Percentiles rank a stretch among this genome's conserved stretches.
These are phyloP conservation scores for Candida glucosophila DNA, from an alignment of 1,139 yeast species.

Conservation along the genomic window DNA sequence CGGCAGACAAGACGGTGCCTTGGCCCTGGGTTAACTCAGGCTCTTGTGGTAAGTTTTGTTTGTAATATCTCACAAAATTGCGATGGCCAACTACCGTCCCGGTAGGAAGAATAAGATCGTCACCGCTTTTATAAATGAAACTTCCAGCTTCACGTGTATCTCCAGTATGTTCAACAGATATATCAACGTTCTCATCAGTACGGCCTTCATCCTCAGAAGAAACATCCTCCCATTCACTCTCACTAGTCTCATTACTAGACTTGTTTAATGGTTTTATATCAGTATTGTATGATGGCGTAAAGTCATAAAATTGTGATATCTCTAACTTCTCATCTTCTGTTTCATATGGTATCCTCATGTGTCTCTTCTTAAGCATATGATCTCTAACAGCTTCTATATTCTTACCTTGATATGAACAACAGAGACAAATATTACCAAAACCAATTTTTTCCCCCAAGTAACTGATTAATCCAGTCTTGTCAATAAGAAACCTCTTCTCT, in stretches of 20 bases:
- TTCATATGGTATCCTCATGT: conserved; percentile 85
- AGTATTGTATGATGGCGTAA: conserved; percentile 49
- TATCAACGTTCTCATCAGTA: too few species aligned
- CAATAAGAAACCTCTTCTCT: conserved; percentile 60
- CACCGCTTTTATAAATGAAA: conserved; percentile 52
- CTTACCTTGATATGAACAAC: conserved; percentile 78
- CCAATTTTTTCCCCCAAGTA: conserved; percentile 81
- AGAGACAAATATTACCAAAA: conserved; percentile 75
- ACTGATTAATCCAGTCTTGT: conserved; percentile 60
- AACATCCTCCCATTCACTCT: conserved; percentile 23
- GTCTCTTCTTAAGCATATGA: conserved; percentile 81
- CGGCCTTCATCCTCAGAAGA: conserved; percentile 45
- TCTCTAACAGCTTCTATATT: conserved; percentile 82
- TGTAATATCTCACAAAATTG: conserved; percentile 76
- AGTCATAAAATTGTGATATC: conserved; percentile 80
- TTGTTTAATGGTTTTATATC: too few species aligned
- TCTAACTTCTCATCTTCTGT: conserved; percentile 71
- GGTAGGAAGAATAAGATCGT: conserved; percentile 79
- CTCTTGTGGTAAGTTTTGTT: conserved; percentile 73
- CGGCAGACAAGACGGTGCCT: conserved; percentile 91
- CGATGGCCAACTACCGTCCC: conserved; percentile 90
- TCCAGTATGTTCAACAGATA: conserved; percentile 36
- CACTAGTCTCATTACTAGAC: conserved; percentile 12
- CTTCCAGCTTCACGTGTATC: conserved; percentile 20
- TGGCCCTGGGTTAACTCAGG: conserved; percentile 74